Evolutionary conservation across 2,329 filamentous ascomycete genomes (phyloP), one percentile per base, ranked within the genome.

Genomic region (Aspergillus sojae): DNA sequence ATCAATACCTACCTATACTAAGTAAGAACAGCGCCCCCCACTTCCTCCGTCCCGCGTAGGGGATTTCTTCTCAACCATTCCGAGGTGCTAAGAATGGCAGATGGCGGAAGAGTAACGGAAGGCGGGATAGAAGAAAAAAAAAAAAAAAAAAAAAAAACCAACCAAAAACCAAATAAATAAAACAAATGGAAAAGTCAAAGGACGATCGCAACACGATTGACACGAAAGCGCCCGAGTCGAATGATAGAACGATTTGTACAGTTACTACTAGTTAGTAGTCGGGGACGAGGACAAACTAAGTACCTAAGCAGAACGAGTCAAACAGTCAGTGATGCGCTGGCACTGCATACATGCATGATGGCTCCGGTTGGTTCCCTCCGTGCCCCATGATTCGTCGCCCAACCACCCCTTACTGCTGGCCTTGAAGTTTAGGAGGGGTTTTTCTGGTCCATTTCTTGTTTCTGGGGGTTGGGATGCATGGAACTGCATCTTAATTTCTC

Each of bases 271-370:
- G 12, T 36, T 16, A 14, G 14, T 36, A 36, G 14, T 36, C 1
- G 19, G 11, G 26, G 21, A 52, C 7, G 4, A 14, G 57, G 41
- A 59, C 57, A 43, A 32, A 46, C 45, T 39, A 34, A 54, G 30
- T 54, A 54, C 52, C 14, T 16, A 36, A 30, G 12, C 6, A 21
- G 23, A 28, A 48, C 16, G 14, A 41, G 39, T 41, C 16, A 41
- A 41, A 41, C 39, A n/a, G 46, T 60, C 39, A 41, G 46, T 60
- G 68, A 69, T 70, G 68, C 59, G 68, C 61, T 70, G 68, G 68
- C 74, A 75, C 57, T 73, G 72, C 72, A 75, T 76, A 71, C 72
- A 75, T 76, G 74, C 73, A 74, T 73, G 69, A 73, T 70, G 65
- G 69, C 71, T 55, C 52, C 32, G 52, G 52, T 55, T 41, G 52